A percentile compares a stretch with the other conserved stretches of the same genome.
phyloP scores from a whole-genome alignment of 2,329 filamentous ascomycete species.

The Exophiala calicioides region DNA sequence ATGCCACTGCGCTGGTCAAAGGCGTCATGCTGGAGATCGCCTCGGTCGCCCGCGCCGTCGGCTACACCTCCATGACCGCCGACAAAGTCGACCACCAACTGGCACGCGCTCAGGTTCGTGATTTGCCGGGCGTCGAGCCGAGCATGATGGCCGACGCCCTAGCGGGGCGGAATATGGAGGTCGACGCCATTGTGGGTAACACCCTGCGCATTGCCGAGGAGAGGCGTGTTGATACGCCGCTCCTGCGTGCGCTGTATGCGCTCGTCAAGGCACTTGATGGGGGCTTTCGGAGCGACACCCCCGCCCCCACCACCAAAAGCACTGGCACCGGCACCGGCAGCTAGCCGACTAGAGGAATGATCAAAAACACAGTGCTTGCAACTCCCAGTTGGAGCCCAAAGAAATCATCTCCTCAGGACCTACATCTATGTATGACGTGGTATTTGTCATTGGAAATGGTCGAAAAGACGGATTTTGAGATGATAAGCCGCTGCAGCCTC shows the following conservation, averaged over 20 bases:
- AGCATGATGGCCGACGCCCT: slow-evolving; percentile 54
- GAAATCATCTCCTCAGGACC: too few relatives aligned
- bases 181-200: slow-evolving; percentile 55
- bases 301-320: too few relatives aligned
- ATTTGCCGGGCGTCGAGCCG: slow-evolving; percentile 46
- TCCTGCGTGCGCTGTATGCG: slow-evolving; percentile 49
- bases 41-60: slow-evolving; percentile 43
- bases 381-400: too few relatives aligned
- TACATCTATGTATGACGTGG: too few relatives aligned
- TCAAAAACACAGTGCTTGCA: too few relatives aligned
- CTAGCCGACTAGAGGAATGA: too few relatives aligned
- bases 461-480: too few relatives aligned
- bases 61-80: slow-evolving; percentile 39
- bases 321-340: too few relatives aligned
- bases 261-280: slow-evolving; percentile 42
- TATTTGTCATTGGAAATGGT: too few relatives aligned
- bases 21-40: slow-evolving; percentile 51
- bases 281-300: slow-evolving; percentile 21
- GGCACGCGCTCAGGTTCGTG: slow-evolving; percentile 39
- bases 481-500: too few relatives aligned
- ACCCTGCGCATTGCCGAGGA: slow-evolving; percentile 44
- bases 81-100: slow-evolving; percentile 43
- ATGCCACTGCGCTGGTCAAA: slow-evolving; percentile 35
- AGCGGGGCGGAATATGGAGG: slow-evolving; percentile 46
- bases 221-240: slow-evolving; percentile 43